These are phyloP conservation scores for Rhodotorula taiwanensis DNA, from an alignment of 768 basidiomycete genomes.

Conservation along the genomic window DNA sequence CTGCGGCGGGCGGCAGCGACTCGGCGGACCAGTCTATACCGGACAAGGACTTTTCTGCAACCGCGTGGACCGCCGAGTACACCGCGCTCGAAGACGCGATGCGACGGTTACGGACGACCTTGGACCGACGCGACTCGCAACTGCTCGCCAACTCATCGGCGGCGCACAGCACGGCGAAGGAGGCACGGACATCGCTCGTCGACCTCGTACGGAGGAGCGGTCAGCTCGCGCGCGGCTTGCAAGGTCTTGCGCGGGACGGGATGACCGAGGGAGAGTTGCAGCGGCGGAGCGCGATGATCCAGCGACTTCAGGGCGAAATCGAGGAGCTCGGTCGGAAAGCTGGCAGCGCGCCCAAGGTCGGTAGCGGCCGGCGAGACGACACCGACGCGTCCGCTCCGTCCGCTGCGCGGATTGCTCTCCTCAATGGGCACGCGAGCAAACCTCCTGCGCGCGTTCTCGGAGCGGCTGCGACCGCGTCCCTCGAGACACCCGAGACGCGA, in stretches of 20 bases:
- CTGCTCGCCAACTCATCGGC: conserved; percentile 64
- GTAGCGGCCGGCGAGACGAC: conserved; percentile 36
- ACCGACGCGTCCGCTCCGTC: conserved; percentile 9
- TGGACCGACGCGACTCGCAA: conserved; percentile 81
- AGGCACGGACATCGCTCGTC: conserved; percentile 77
- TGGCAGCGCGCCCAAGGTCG: conserved; percentile 59
- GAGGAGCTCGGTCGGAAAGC: conserved; percentile 81
- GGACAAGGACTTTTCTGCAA: conserved; percentile 54
- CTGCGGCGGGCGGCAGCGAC: conserved; percentile 44
- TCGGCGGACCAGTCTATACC: too few species aligned
- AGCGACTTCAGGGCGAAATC: conserved; percentile 79
- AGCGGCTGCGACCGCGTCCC: conserved; percentile 41
- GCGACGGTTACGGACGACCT: conserved; percentile 73
- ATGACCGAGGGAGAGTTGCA: conserved; percentile 89
- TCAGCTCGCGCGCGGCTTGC: conserved; percentile 61
- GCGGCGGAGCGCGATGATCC: conserved; percentile 80
- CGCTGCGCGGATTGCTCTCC: conserved; percentile 60
- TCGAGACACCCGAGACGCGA: conserved; percentile 78
- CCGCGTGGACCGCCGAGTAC: conserved; percentile 88
- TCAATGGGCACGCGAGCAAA: conserved; percentile 49
- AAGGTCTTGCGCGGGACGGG: conserved; percentile 59
- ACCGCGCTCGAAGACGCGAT: conserved; percentile 65
- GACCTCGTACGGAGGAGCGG: conserved; percentile 68
- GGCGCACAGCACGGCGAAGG: conserved; percentile 71
- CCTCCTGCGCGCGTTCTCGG: conserved; percentile 65